Percentiles rank a stretch among this genome's conserved stretches.
Evolutionary conservation across 768 basidiomycete genomes (phyloP).

Genomic region (Tylopilus vinaceipallidus): DNA sequence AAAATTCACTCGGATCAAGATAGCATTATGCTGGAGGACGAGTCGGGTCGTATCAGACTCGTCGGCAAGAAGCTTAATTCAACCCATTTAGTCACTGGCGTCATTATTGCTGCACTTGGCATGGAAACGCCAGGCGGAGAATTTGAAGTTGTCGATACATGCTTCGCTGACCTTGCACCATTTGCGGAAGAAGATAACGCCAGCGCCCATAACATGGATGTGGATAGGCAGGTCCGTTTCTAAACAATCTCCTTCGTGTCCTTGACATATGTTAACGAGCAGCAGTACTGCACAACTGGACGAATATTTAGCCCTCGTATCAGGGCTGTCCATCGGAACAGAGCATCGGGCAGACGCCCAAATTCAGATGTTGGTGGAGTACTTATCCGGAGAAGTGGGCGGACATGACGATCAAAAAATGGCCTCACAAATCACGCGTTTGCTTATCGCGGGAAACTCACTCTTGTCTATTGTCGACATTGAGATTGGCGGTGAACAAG

Average conservation of each 20-base stretch:
- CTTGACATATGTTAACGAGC: conserved; percentile 8
- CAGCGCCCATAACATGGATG: conserved; percentile 53
- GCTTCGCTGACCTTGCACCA: conserved; percentile 80
- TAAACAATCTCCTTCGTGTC: not conserved
- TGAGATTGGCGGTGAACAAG: conserved; percentile 35
- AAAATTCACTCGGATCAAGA: conserved; percentile 82
- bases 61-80: conserved; percentile 70
- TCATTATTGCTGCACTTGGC: conserved; percentile 87
- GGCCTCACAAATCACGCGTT: conserved; percentile 72
- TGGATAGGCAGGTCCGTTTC: conserved; percentile 50
- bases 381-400: conserved; percentile 82
- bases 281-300: conserved; percentile 36
- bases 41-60: conserved; percentile 87
- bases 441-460: conserved; percentile 91
- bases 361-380: conserved; percentile 87
- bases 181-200: conserved; percentile 25
- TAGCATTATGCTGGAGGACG: conserved; percentile 89
- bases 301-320: conserved; percentile 83
- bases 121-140: conserved; percentile 87
- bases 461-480: conserved; percentile 48
- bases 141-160: conserved; percentile 90
- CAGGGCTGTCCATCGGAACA: conserved; percentile 80
- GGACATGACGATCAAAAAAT: conserved; percentile 59
- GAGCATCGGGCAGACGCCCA: conserved; percentile 62
- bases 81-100: conserved; percentile 79